Evolutionary conservation across 768 basidiomycete genomes (phyloP).

Genomic region (Russula dissimulans): DNA sequence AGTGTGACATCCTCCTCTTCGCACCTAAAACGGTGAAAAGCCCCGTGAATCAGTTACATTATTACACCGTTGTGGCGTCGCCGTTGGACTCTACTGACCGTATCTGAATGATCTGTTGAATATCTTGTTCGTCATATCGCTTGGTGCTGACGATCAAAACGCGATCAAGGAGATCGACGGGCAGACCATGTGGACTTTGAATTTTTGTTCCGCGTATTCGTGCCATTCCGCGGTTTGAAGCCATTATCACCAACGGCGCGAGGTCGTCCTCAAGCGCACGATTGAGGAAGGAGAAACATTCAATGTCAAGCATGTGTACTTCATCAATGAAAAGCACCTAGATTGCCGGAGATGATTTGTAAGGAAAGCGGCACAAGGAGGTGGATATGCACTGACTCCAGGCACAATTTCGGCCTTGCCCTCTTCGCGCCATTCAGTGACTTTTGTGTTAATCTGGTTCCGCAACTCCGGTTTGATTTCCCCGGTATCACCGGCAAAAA

Average conservation of each 20-base stretch:
- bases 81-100: constrained; percentile 39
- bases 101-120: constrained; percentile 87
- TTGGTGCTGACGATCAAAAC: constrained; percentile 93
- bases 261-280: constrained; percentile 90
- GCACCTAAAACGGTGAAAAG: constrained; percentile 38
- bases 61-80: background rate
- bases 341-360: background rate
- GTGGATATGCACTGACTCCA: constrained; percentile 49
- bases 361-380: background rate
- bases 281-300: constrained; percentile 98
- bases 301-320: constrained; percentile 99
- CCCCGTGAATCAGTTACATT: background rate
- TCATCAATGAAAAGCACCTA: constrained; percentile 98
- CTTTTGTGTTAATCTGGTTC: constrained; percentile 94
- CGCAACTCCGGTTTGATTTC: constrained; percentile 97
- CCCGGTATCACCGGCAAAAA: constrained; percentile 93
- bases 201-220: constrained; percentile 93
- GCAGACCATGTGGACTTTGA: constrained; percentile 89
- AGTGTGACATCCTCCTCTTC: constrained; percentile 94
- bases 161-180: constrained; percentile 88
- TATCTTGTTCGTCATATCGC: constrained; percentile 74
- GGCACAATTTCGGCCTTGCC: constrained; percentile 97
- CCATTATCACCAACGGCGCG: constrained; percentile 96
- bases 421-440: constrained; percentile 96
- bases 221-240: constrained; percentile 91